Base-by-base conservation (phyloP, 176 grass and related monocot genomes). In the Phoenix dactylifera region DNA sequence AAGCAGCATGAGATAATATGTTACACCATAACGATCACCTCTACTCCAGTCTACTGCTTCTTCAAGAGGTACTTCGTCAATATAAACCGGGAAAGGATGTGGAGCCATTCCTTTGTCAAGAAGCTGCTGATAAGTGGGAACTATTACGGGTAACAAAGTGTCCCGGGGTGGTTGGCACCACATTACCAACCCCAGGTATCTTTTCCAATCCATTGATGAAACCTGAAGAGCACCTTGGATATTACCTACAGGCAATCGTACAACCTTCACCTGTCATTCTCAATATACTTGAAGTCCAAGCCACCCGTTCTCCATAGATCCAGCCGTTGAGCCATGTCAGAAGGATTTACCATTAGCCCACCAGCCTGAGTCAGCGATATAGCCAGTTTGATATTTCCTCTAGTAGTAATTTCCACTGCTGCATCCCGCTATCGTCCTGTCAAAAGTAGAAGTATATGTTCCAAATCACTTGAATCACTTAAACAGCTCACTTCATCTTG, bases 1-100 rank as follows among this genome's bases (percentile, higher is more conserved):
- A 77, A 96, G 91, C 62, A 96, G 86, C 83, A 96, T 96, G 69
- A 96, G 64, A 76, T 87, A 96, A 79, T 84, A 96, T 39, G 82
- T 79, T 56, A 96, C 79, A 74, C 90, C 86, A 28, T 79, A 82
- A 15, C 70, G 75, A 48, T 90, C 86, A 64, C 82, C 91, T 64
- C 80, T 58, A 22, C 64, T 76, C 78, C 71, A 80, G 58, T 84
- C 70, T 50, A 79, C 70, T 68, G 65, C 62, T 59, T 83, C 85
- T 70, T 89, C 85, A 62, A 86, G 77, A 51, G 82, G 85, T 52
- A 82, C 85, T 86, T 95, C 90, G 71, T 95, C 86, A 22, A 95
- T 84, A 60, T 82, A 90, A 65, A 87, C 83, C 58, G 91, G 91
- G 70, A 96, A 83, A 61, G 86, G 91, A 70, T 90, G 69, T 58